Evolutionary conservation across 495 filamentous ascomycete genomes (phyloP).

Genomic region (Trichoderma parareesei): DNA sequence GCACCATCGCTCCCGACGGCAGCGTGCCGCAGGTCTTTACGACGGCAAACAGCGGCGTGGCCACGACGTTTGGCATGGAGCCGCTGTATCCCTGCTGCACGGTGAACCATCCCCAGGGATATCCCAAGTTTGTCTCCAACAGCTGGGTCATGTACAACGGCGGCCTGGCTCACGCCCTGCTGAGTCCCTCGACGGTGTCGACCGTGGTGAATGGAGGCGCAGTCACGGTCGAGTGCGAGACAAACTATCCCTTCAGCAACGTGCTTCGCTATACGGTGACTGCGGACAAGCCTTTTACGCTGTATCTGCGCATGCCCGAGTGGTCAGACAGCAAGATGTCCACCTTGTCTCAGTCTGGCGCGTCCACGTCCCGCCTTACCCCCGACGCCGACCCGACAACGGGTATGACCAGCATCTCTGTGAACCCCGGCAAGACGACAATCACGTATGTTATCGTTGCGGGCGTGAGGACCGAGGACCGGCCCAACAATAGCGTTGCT

Average conservation of each 20-base stretch:
- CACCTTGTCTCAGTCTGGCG: constrained; percentile 9
- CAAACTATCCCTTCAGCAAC: constrained; percentile 47
- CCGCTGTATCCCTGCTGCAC: constrained; percentile 49
- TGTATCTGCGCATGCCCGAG: constrained; percentile 42
- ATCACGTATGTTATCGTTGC: constrained; percentile 22
- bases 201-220: constrained; percentile 11
- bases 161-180: constrained; percentile 35
- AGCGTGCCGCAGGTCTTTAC: constrained; percentile 19
- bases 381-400: constrained; percentile 18
- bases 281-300: constrained; percentile 30
- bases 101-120: constrained; percentile 54
- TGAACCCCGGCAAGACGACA: constrained; percentile 23
- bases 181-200: constrained; percentile 29
- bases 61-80: constrained; percentile 36
- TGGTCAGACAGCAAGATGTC: constrained; percentile 30
- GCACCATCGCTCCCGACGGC: constrained; percentile 13
- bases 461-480: constrained; percentile 22
- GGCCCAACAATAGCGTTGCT: constrained; percentile 47
- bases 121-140: constrained; percentile 46
- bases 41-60: constrained; percentile 18
- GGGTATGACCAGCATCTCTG: constrained; percentile 26
- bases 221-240: constrained; percentile 27
- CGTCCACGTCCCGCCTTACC: constrained; percentile 26
- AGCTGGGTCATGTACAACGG: constrained; percentile 23
- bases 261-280: constrained; percentile 39